Evolutionary conservation across 2,329 filamentous ascomycete species (phyloP), one percentile per base, ranked within the genome.

Genomic region (Berkeleyomyces rouxiae): DNA sequence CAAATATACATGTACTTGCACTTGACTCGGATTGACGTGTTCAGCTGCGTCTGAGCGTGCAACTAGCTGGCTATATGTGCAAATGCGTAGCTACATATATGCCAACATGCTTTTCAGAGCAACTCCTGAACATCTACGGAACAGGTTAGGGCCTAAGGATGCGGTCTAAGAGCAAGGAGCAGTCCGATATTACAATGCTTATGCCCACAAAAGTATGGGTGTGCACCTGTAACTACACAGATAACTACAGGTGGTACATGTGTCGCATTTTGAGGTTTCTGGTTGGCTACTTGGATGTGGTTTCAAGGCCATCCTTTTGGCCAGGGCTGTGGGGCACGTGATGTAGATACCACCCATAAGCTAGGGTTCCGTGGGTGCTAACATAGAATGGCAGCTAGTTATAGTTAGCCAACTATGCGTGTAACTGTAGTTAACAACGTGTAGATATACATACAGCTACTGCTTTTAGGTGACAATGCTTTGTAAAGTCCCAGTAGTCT

Each of bases 81-180:
- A 23, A 23, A 23, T 23, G 23, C 23, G 23, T 23, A 23, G 23
- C 23, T 23, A 23, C 23, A 53, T 37, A 33, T 53, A 51, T 51
- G 31, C 33, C 11, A 23, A 51, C 31, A 16, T 55, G n/a, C 31
- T 39, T 55, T 5, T 7, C 51, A 55, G 36, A 7, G 16, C 9
- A 55, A 11, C 36, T 37, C 36, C 51, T 37, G n/a, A 39, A n/a
- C 33, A 39, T 13, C 36, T 37, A 36, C n/a, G 36, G 23, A 23
- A 23, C 23, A 23, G 23, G 23, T n/a, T 55, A n/a, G n/a, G 33
- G 13, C 11, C 11, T 36, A 13, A 33, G n/a, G 2, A 16, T 31
- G 51, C 31, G 51, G 51, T n/a, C 51, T 55, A 55, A 55, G 51
- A 55, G 23, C 51, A 55, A 55, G 51, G 51, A 55, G 37, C 33